Base-by-base conservation (phyloP, 2,329 filamentous ascomycete species). In the Colletotrichum aenigma region DNA sequence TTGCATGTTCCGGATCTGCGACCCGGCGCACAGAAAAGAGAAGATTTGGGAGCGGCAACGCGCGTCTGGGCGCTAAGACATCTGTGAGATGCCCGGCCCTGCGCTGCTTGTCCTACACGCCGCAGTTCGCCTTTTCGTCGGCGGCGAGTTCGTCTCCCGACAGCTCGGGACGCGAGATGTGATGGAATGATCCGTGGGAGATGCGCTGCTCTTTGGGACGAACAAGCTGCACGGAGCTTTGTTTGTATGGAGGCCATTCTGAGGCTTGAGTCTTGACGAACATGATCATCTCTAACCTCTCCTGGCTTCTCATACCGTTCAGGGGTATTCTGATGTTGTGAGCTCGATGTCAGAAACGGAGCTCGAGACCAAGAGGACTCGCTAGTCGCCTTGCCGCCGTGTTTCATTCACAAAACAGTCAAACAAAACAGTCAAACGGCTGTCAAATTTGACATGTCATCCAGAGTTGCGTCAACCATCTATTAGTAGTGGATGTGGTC, bases 321-420 rank as follows among this genome's bases (percentile, higher is more conserved):
- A 48, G n/a, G n/a, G 43, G 43, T 18, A 13, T 1, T 2, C 0
- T 13, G 43, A 52, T 21, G 43, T 52, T 52, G 0, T 21, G 3
- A 52, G n/a, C 1, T 0, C 43, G 18, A 21, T 1, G n/a, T 7
- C 43, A 21, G 43, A 21, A 7, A 1, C 0, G 43, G n/a, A 21
- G 10, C 0, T 21, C 43, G n/a, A 21, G 10, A 13, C n/a, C n/a
- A 2, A 21, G 43, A 13, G 43, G 2, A 3, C 10, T 52, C 43
- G 43, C 43, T 21, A 24, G 43, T 52, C 43, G 10, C n/a, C 43
- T 52, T 52, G 7, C n/a, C 3, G 43, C n/a, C n/a, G n/a, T 48
- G 43, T 52, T 7, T 21, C 43, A 21, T 52, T 21, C n/a, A 13
- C n/a, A 7, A 0, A 21, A 4, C 0, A 13, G 43, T 21, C 3